Evolutionary conservation across 352 stramenopile genomes (phyloP).

Genomic region (Globisporangium recalcitrans): DNA sequence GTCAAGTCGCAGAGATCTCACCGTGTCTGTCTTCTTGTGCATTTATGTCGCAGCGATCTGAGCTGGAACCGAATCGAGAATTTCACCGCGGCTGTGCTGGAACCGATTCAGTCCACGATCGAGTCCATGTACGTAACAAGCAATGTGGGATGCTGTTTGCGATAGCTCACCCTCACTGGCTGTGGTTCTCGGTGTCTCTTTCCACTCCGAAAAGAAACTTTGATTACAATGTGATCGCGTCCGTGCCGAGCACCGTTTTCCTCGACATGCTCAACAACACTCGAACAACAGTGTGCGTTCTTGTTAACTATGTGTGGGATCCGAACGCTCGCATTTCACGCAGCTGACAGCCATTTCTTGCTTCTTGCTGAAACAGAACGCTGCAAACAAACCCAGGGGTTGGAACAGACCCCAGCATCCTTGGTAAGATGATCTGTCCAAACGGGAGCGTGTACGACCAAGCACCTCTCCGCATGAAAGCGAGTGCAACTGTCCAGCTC

Average conservation of each 20-base stretch:
- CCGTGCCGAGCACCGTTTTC: slow-evolving; percentile 53
- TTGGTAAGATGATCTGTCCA: slow-evolving; percentile 36
- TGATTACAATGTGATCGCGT: slow-evolving; percentile 54
- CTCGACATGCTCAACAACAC: slow-evolving; percentile 34
- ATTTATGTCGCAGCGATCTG: slow-evolving; percentile 32
- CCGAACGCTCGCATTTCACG: not conserved
- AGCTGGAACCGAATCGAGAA: slow-evolving; percentile 53
- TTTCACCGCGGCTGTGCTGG: slow-evolving; percentile 47
- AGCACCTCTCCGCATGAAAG: slow-evolving; percentile 14
- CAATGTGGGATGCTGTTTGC: not conserved
- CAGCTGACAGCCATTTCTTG: not conserved
- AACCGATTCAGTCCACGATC: slow-evolving; percentile 40
- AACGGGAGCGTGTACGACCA: slow-evolving; percentile 50
- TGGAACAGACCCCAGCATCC: slow-evolving; percentile 26
- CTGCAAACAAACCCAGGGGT: slow-evolving; percentile 51
- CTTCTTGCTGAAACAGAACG: slow-evolving; percentile 23
- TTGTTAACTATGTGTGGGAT: not conserved
- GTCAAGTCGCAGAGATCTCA: not conserved
- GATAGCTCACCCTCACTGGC: not conserved
- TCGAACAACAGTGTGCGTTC: slow-evolving; percentile 43
- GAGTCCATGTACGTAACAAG: slow-evolving; percentile 38
- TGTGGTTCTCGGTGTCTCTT: not conserved
- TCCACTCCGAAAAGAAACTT: slow-evolving; percentile 31
- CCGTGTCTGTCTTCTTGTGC: not conserved
- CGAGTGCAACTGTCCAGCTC: slow-evolving; percentile 20